These are phyloP conservation scores for Xerocomellus chrysenteron DNA, from an alignment of 768 basidiomycete species.

Conservation along the genomic window DNA sequence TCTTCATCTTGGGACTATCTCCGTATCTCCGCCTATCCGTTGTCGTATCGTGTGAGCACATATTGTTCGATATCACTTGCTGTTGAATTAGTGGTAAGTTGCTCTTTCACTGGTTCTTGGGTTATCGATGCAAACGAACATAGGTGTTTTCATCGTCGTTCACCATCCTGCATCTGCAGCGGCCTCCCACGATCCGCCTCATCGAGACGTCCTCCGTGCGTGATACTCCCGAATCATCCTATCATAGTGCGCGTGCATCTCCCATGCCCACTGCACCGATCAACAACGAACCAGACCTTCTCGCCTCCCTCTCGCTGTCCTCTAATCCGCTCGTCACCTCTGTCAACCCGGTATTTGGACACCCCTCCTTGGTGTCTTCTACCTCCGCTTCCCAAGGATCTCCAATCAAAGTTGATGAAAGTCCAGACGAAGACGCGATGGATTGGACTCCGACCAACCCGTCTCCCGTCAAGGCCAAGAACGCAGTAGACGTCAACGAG, in stretches of 20 bases:
- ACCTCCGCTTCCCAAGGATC: slow-evolving; percentile 26
- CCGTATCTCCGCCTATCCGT: slow-evolving; percentile 35
- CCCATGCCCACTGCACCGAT: slow-evolving; percentile 24
- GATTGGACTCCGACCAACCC: slow-evolving; percentile 67
- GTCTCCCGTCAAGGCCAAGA: slow-evolving; percentile 25
- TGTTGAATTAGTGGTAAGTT: slow-evolving; percentile 59
- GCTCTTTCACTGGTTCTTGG: background rate
- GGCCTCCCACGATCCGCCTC: slow-evolving; percentile 69
- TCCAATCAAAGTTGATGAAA: slow-evolving; percentile 28
- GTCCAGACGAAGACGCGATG: slow-evolving; percentile 46
- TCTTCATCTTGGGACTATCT: slow-evolving; percentile 41
- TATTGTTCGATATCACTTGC: slow-evolving; percentile 49
- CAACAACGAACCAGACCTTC: slow-evolving; percentile 52
- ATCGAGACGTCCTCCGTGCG: slow-evolving; percentile 52
- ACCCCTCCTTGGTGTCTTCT: slow-evolving; percentile 52
- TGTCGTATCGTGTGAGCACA: slow-evolving; percentile 35
- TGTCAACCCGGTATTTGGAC: slow-evolving; percentile 63
- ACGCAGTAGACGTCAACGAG: slow-evolving; percentile 32
- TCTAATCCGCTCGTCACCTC: slow-evolving; percentile 54
- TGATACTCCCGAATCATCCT: slow-evolving; percentile 40
- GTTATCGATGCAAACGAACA: slow-evolving; percentile 1
- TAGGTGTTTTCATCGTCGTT: slow-evolving; percentile 56
- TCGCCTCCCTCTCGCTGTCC: slow-evolving; percentile 64
- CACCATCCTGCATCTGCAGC: slow-evolving; percentile 58
- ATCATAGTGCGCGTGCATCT: slow-evolving; percentile 23